These are phyloP conservation scores for Maudiozyma turicensis DNA, from an alignment of 805 yeast species.

Conservation along the genomic window DNA sequence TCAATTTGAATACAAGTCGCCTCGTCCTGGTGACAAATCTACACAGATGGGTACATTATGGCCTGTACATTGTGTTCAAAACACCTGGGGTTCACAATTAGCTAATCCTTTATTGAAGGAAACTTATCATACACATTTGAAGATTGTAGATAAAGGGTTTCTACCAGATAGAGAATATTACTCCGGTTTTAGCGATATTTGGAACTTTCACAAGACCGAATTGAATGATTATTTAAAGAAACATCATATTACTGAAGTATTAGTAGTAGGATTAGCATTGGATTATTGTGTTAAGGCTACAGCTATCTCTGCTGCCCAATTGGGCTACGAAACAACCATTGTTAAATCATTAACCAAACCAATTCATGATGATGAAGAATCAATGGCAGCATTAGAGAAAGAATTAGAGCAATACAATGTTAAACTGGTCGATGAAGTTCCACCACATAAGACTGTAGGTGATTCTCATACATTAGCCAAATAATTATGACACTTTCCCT, in stretches of 20 bases:
- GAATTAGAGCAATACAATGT: conserved; percentile 17
- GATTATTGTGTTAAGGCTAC: conserved; percentile 81
- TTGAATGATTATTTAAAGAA: conserved; percentile 39
- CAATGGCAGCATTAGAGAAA: conserved; percentile 10
- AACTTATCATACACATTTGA: conserved; percentile 30
- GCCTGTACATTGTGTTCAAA: conserved; percentile 89
- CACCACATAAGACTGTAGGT: not conserved
- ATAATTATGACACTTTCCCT: too few species aligned
- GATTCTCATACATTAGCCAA: not conserved
- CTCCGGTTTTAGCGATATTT: conserved; percentile 75
- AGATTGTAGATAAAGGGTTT: conserved; percentile 60
- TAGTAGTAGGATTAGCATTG: conserved; percentile 72
- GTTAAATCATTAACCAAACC: conserved; percentile 46
- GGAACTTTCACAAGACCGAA: conserved; percentile 66
- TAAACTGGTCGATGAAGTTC: not conserved
- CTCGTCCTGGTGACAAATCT: conserved; percentile 30
- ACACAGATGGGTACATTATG: conserved; percentile 46
- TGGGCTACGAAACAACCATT: conserved; percentile 59
- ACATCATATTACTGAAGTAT: conserved; percentile 47
- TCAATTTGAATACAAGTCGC: conserved; percentile 39
- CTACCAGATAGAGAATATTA: conserved; percentile 70
- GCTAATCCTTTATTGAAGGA: conserved; percentile 27
- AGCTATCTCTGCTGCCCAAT: conserved; percentile 53
- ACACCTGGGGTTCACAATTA: conserved; percentile 55
- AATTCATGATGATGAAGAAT: conserved; percentile 38